These are phyloP conservation scores for Amanita subjunquillea DNA, from an alignment of 768 basidiomycete species.

Conservation along the genomic window DNA sequence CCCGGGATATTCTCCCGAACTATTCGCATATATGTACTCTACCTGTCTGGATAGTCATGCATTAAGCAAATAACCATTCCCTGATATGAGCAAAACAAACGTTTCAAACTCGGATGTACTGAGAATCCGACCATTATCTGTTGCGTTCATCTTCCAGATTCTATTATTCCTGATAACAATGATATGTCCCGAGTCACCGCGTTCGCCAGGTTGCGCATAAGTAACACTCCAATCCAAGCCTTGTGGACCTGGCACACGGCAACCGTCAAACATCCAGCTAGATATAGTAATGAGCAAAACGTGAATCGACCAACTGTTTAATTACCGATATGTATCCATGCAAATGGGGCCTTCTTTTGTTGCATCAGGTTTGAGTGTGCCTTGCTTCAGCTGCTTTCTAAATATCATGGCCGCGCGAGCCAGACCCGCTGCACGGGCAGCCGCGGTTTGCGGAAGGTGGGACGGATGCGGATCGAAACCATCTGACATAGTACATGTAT, in stretches of 20 bases:
- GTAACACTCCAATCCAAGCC: conserved; percentile 73
- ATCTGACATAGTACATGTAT: conserved; percentile 32
- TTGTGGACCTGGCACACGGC: conserved; percentile 63
- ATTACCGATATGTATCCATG: conserved; percentile 80
- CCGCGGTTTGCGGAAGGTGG: conserved; percentile 46
- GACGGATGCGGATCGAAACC: conserved; percentile 63
- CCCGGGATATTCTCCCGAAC: conserved; percentile 52
- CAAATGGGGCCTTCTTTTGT: conserved; percentile 65
- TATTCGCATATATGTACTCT: conserved; percentile 58
- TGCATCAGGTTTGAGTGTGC: conserved; percentile 51
- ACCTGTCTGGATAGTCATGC: conserved; percentile 43
- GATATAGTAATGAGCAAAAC: conserved; percentile 1
- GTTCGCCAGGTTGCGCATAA: conserved; percentile 46
- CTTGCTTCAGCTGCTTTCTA: conserved; percentile 56
- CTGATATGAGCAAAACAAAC: conserved; percentile 24
- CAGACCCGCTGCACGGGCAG: conserved; percentile 61
- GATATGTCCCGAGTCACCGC: conserved; percentile 65
- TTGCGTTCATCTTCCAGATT: conserved; percentile 69
- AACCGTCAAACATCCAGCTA: conserved; percentile 93
- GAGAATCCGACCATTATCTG: conserved; percentile 42
- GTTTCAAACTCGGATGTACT: conserved; percentile 56
- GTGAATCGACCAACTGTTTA: background rate
- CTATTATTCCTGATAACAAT: conserved; percentile 80
- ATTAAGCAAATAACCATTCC: background rate
- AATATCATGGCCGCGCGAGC: conserved; percentile 68